Conservation (phyloP, 2,329 filamentous ascomycete genomes). For the Aspergillus sp. region DNA sequence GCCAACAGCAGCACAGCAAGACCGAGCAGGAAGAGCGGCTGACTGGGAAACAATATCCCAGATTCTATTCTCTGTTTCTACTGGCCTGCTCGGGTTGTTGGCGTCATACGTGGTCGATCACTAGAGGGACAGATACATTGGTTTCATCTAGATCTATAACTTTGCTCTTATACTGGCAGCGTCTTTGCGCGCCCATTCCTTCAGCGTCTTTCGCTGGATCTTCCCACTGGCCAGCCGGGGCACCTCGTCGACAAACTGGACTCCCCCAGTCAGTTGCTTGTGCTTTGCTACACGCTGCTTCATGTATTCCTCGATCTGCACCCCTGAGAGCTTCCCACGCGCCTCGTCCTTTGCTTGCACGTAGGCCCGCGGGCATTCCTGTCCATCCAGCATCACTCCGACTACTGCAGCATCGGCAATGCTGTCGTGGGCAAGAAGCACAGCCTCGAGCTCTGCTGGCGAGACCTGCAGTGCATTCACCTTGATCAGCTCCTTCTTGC, state of each 20-base stretch:
- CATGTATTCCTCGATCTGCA: slow-evolving; percentile 37
- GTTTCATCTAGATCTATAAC: background rate
- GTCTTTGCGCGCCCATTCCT: slow-evolving; percentile 10
- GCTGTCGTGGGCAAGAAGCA: slow-evolving; percentile 34
- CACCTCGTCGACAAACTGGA: slow-evolving; percentile 57
- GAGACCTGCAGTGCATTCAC: slow-evolving; percentile 36
- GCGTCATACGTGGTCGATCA: too few relatives aligned
- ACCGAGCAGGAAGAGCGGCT: too few relatives aligned
- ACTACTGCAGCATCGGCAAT: slow-evolving; percentile 41
- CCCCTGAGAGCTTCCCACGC: background rate
- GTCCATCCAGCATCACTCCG: slow-evolving; percentile 42
- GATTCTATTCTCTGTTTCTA: too few relatives aligned
- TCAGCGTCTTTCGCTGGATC: slow-evolving; percentile 51
- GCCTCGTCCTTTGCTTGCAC: slow-evolving; percentile 50
- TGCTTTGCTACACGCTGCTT: slow-evolving; percentile 52
- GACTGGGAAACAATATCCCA: background rate
- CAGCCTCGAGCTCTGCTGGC: slow-evolving; percentile 40
- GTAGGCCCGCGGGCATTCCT: slow-evolving; percentile 57
- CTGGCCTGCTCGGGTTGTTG: too few relatives aligned
- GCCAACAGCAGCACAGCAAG: too few relatives aligned
- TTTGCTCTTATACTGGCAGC: background rate
- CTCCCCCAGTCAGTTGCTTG: slow-evolving; percentile 53
- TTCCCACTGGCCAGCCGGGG: slow-evolving; percentile 60
- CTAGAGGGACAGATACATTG: too few relatives aligned
- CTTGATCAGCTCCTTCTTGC: slow-evolving; percentile 38